Evolutionary conservation across 2,329 filamentous ascomycete genomes (phyloP).

Genomic region (Blumeria graminis): DNA sequence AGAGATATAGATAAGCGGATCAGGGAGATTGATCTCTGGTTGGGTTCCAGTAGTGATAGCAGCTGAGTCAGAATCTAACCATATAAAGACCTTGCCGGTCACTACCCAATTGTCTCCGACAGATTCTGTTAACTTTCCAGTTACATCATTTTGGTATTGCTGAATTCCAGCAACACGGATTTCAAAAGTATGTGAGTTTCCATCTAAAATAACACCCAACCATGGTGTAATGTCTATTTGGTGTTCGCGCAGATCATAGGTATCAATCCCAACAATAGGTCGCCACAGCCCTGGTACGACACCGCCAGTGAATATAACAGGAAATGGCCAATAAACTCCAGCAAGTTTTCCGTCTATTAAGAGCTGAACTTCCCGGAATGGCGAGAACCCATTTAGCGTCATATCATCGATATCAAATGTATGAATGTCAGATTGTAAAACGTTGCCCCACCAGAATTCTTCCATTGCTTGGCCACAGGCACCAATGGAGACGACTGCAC

Average conservation of each 20-base stretch:
- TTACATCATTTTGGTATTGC: constrained; percentile 23
- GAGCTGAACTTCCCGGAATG: constrained; percentile 58
- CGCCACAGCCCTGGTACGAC: constrained; percentile 54
- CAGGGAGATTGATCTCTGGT: constrained; percentile 14
- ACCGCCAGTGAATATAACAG: constrained; percentile 61
- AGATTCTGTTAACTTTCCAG: constrained; percentile 24
- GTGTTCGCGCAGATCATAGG: constrained; percentile 55
- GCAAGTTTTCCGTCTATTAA: constrained; percentile 48
- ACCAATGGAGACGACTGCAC: constrained; percentile 51
- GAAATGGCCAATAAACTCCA: constrained; percentile 61
- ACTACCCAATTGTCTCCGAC: constrained; percentile 51
- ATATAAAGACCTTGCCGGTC: constrained; percentile 61
- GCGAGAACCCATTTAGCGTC: constrained; percentile 38
- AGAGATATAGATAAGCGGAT: constrained; percentile 25
- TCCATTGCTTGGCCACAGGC: constrained; percentile 53
- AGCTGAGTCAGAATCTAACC: constrained; percentile 28
- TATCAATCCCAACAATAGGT: constrained; percentile 54
- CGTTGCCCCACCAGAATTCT: constrained; percentile 73
- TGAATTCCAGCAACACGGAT: constrained; percentile 42
- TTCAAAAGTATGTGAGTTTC: constrained; percentile 37
- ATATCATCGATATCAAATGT: constrained; percentile 34
- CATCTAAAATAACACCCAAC: constrained; percentile 44
- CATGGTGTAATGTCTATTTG: constrained; percentile 67
- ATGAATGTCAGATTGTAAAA: constrained; percentile 33
- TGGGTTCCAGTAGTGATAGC: constrained; percentile 26